phyloP scores from a whole-genome alignment of 2,329 filamentous ascomycete genomes.

The Fonsecaea monophora region DNA sequence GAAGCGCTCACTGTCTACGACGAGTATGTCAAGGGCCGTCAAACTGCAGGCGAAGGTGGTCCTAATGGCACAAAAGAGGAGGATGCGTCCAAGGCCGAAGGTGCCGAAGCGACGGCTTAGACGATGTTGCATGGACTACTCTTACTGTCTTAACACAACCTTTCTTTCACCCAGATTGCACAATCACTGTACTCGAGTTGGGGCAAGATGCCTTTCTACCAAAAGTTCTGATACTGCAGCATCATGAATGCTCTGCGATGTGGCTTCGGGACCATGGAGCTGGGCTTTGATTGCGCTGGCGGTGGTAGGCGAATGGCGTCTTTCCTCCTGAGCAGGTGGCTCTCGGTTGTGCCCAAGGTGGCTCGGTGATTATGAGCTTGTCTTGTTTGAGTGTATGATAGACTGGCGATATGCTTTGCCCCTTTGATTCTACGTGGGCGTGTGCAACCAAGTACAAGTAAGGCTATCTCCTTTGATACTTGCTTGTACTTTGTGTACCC shows the following conservation, averaged over 20 bases:
- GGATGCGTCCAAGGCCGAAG: constrained; percentile 35
- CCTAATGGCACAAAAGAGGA: constrained; percentile 41
- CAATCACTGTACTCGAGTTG: constrained; percentile 31
- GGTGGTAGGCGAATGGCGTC: constrained; percentile 34
- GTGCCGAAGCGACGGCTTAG: constrained; percentile 37
- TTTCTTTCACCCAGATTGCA: constrained; percentile 29
- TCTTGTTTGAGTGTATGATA: constrained; percentile 36
- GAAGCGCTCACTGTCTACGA: constrained; percentile 97
- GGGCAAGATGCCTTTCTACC: constrained; percentile 34
- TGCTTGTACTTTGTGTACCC: constrained; percentile 21
- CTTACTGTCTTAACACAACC: constrained; percentile 25
- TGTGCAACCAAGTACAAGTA: constrained; percentile 5
- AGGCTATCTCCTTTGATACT: constrained; percentile 2
- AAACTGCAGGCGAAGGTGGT: constrained; percentile 48
- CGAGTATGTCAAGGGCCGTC: constrained; percentile 93
- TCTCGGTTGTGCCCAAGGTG: constrained; percentile 27
- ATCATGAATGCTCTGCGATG: constrained; percentile 26
- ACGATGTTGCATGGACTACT: constrained; percentile 11
- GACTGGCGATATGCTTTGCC: constrained; percentile 29
- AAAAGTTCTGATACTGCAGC: constrained; percentile 36
- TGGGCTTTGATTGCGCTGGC: constrained; percentile 25
- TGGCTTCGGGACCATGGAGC: constrained; percentile 15
- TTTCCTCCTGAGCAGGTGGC: constrained; percentile 21
- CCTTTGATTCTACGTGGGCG: constrained; percentile 8
- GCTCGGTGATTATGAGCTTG: constrained; percentile 28